Conservation (phyloP, 1,139 yeast species). For the Candida pseudocylindracea region DNA sequence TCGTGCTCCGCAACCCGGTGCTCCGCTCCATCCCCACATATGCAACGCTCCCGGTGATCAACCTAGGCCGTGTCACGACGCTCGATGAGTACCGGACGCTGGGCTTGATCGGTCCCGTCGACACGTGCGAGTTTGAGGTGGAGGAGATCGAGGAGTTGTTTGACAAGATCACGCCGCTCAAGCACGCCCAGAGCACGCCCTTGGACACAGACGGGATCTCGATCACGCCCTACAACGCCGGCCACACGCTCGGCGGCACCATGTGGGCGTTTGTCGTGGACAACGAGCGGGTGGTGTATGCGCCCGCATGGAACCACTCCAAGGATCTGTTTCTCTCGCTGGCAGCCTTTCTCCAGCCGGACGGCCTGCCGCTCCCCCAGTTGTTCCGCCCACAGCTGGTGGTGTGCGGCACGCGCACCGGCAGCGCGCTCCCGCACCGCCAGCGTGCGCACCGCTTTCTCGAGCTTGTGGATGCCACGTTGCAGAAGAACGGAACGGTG, state of each 20-base stretch:
- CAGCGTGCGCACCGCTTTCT: conserved; percentile 43
- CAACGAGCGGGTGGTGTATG: conserved; percentile 63
- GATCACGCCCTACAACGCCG: conserved; percentile 75
- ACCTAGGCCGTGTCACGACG: conserved; percentile 69
- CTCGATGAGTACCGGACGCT: conserved; percentile 54
- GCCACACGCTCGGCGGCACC: conserved; percentile 85
- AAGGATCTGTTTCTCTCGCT: conserved; percentile 66
- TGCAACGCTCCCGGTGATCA: conserved; percentile 74
- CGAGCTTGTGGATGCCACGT: conserved; percentile 38
- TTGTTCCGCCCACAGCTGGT: conserved; percentile 67
- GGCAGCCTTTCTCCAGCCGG: conserved; percentile 38
- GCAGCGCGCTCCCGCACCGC: conserved; percentile 43
- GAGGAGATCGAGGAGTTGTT: conserved; percentile 65
- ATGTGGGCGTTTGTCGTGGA: conserved; percentile 62
- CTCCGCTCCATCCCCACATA: conserved; percentile 49
- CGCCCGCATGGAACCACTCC: conserved; percentile 92
- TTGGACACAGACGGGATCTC: conserved; percentile 36
- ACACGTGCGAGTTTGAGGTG: conserved; percentile 36
- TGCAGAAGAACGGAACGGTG: conserved; percentile 55
- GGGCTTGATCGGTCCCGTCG: conserved; percentile 60
- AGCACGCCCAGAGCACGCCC: conserved; percentile 59
- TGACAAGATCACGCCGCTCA: conserved; percentile 44
- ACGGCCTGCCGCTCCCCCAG: conserved; percentile 33
- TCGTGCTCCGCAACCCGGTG: conserved; percentile 38
- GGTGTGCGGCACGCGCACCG: conserved; percentile 55